Evolutionary conservation across 1,139 yeast genomes (phyloP).

Genomic region (Eremothecium cymbalariae): DNA sequence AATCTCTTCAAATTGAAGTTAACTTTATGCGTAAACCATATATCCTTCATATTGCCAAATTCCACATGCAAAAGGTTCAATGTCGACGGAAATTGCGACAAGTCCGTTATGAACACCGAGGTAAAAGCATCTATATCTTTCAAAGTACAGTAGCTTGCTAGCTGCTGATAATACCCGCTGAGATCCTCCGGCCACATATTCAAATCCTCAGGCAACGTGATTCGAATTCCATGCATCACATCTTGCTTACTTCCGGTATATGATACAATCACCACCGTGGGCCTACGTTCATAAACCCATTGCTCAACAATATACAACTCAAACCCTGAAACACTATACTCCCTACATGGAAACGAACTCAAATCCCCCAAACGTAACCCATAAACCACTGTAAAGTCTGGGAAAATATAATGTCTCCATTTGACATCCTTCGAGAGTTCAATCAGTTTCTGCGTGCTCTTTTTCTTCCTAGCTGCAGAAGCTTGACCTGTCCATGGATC

Average conservation of each 20-base stretch:
- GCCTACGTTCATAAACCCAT: conserved; percentile 72
- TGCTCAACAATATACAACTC: conserved; percentile 90
- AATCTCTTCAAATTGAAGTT: conserved; percentile 71
- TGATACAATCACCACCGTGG: conserved; percentile 63
- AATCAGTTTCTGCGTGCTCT: conserved; percentile 3
- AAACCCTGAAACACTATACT: conserved; percentile 53
- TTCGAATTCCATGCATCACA: conserved; percentile 49
- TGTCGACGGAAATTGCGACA: conserved; percentile 71
- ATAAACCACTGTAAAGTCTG: conserved; percentile 48
- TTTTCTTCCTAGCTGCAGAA: background rate
- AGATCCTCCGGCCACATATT: conserved; percentile 51
- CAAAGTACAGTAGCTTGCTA: conserved; percentile 48
- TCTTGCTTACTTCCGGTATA: conserved; percentile 76
- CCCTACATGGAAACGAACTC: conserved; percentile 37
- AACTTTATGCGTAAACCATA: conserved; percentile 52
- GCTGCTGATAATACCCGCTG: conserved; percentile 55
- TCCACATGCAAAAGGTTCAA: conserved; percentile 64
- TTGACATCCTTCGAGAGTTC: conserved; percentile 4
- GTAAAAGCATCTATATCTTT: conserved; percentile 44
- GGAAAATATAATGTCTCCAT: conserved; percentile 32
- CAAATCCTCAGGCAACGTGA: conserved; percentile 51
- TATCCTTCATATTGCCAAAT: conserved; percentile 47
- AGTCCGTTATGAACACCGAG: conserved; percentile 67
- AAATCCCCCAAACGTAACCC: conserved; percentile 36
- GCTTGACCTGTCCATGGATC: too few relatives aligned